Base-by-base conservation (phyloP, 2,329 filamentous ascomycete species). In the Clarireedia hainanense region DNA sequence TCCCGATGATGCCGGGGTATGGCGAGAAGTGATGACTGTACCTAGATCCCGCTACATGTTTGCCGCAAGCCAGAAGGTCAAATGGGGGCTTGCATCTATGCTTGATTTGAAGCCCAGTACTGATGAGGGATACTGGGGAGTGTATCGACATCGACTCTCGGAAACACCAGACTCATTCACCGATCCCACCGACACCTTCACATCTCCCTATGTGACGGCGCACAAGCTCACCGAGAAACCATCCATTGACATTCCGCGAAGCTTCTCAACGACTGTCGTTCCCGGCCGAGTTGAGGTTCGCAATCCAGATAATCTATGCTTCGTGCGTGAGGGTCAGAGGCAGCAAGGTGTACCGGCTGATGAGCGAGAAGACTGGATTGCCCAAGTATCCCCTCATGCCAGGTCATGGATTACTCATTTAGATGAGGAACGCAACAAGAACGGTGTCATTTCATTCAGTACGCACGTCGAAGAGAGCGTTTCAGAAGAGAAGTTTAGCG, bases 1-100 rank as follows among this genome's bases (percentile, higher is more conserved):
- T n/a, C 42, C 57, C 6, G 52, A 57, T 15, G 59, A 62, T 51
- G 60, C 60, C 17, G 60, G 60, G 4, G 58, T 61, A 5, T 63
- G 60, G 58, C 52, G 61, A 4, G 59, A 61, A 40, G 58, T 63
- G 15, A 58, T 61, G 58, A 61, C 61, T 2, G 57, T 63, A 12
- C 59, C 61, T 0, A 61, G 57, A 40, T 58, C 56, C 15, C 60
- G 58, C 42, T 61, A 57, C 45, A 61, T 55, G 55, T 56, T 57
- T 39, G 60, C 58, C 17, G 58, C 60, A 9, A 57, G 15, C 26
- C 56, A 57, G 27, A 50, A 58, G 12, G 47, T 61, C 5, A n/a
- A 24, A 53, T 61, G 55, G 9, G 61, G 56, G n/a, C 50, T 61
- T 40, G 54, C 56, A 2, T 50, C 51, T 37, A 23, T 61, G 9